Base-by-base conservation (phyloP, 2,329 filamentous ascomycete species). In the Calonectria montana region DNA sequence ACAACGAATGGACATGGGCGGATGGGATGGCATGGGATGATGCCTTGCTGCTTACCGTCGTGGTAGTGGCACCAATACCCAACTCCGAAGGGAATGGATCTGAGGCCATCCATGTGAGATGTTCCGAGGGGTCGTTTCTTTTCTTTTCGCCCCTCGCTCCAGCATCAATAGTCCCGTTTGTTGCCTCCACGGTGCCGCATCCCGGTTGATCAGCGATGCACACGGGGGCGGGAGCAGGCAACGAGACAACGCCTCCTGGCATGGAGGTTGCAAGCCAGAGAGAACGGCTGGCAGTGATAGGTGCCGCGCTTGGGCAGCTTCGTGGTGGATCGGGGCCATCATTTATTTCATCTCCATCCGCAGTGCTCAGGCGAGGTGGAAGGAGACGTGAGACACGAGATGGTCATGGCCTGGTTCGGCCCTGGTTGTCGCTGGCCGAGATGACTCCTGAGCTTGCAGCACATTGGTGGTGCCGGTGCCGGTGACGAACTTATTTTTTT, bases 61-160 rank as follows among this genome's bases (percentile, higher is more conserved):
- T 41, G 45, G 65, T 57, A 62, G 59, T 63, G 65, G 55, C 64
- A 59, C 45, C 45, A 70, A 61, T 41, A 62, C 62, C 45, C 37
- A 67, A 61, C 59, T 62, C 62, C 61, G 53, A 70, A 35, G 67
- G 50, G 31, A 27, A 53, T 63, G 63, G 64, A 66, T 67, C 69
- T 67, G 69, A 71, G 63, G 69, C 69, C 63, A 71, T 71, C 63
- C 69, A 55, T 64, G 57, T 53, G 64, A 71, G 65, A 67, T 63
- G 69, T 47, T 63, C 57, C 57, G 57, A 68, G 65, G 65, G 65
- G 65, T 31, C 16, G 35, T 63, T 47, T 67, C 64, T 57, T 64
- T 71, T 64, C 57, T 67, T 67, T 70, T 67, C 29, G 64, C 64
- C 57, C 64, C 57, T 71, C 53, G 62, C 63, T 66, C 62, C n/a